phyloP scores from a whole-genome alignment of 306 rosid species.

The Gastrolobium villosum region DNA sequence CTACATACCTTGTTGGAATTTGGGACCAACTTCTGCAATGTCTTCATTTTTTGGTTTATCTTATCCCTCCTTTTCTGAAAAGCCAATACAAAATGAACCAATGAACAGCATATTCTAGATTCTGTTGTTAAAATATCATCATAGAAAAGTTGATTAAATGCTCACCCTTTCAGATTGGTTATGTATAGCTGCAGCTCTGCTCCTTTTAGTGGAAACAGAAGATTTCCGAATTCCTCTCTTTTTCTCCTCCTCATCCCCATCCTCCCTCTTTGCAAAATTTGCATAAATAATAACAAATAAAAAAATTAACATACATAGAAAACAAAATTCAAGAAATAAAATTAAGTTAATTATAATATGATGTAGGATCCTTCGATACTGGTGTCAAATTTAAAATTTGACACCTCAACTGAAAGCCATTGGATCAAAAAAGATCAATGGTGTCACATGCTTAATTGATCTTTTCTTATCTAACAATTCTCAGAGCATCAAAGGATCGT shows the following conservation, averaged over 20 bases:
- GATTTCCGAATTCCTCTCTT: slow-evolving; percentile 65
- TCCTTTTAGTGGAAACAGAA: slow-evolving; percentile 72
- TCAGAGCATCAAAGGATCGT: too few species aligned
- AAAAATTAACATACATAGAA: not conserved
- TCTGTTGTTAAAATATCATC: slow-evolving; percentile 31
- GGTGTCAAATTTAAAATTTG: too few species aligned
- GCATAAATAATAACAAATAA: not conserved
- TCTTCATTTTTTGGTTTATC: slow-evolving; percentile 96
- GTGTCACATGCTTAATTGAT: too few species aligned
- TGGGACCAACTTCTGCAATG: slow-evolving; percentile 97
- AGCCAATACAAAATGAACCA: slow-evolving; percentile 26
- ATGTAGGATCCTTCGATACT: too few species aligned
- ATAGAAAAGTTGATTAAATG: slow-evolving; percentile 8
- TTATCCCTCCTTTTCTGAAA: slow-evolving; percentile 97
- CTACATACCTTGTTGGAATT: slow-evolving; percentile 92
- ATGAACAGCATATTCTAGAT: slow-evolving; percentile 23
- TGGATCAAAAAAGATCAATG: too few species aligned
- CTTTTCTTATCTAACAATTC: too few species aligned
- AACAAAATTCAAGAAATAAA: not conserved
- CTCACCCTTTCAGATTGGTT: slow-evolving; percentile 96
- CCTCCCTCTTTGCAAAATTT: slow-evolving; percentile 58
- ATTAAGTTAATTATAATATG: not conserved
- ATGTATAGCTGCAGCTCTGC: slow-evolving; percentile 90
- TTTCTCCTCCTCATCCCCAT: slow-evolving; percentile 55
- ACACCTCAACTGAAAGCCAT: too few species aligned